Conservation (phyloP, 2,329 filamentous ascomycete genomes). For the Rhytidhysteron rufulum region DNA sequence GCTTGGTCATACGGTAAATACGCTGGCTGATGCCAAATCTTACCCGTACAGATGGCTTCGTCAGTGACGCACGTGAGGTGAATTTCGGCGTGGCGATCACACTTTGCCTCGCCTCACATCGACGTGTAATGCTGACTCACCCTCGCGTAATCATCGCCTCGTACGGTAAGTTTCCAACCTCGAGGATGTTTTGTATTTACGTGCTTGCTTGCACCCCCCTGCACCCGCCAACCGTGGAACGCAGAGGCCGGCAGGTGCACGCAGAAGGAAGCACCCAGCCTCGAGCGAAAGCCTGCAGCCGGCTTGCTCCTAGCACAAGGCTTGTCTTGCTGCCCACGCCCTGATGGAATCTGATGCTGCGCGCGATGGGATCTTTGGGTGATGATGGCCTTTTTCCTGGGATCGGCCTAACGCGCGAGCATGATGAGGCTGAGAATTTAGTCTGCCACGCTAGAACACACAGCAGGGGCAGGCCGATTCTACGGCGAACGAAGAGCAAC, state of each 20-base stretch:
- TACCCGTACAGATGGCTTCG: no score
- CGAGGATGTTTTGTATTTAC: no score
- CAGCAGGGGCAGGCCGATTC: constrained; percentile 8
- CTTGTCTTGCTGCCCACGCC: background rate
- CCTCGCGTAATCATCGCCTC: no score
- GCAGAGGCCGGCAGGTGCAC: background rate
- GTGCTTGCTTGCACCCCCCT: no score
- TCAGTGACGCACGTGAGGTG: no score
- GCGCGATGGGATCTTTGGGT: no score
- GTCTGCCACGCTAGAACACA: constrained; percentile 19
- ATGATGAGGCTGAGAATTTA: constrained; percentile 25
- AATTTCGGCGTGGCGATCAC: no score
- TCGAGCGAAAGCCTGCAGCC: constrained; percentile 1
- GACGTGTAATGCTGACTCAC: no score
- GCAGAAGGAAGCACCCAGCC: constrained; percentile 1
- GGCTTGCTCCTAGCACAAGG: background rate
- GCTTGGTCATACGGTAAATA: background rate
- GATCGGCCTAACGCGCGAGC: background rate
- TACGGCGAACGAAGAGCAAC: background rate
- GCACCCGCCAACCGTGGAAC: background rate
- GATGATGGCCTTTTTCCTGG: no score
- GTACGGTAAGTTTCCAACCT: no score
- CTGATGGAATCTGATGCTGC: background rate
- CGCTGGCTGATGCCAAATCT: constrained; percentile 3
- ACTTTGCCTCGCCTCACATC: no score